Conservation (phyloP, 768 basidiomycete genomes). For the Pisolithus sp. region DNA sequence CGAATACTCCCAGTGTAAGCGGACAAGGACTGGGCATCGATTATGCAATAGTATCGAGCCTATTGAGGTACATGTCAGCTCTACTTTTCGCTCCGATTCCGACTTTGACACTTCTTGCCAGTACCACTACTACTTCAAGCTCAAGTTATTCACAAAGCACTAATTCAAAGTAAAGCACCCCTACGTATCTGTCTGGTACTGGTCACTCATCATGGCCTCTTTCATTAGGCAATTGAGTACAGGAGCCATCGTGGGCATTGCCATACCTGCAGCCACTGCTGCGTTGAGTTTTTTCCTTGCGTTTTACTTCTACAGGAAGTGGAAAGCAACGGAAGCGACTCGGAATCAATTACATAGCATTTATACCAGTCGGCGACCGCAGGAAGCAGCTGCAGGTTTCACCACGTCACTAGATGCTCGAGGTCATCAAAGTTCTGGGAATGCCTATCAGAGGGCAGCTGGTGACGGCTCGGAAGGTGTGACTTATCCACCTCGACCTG, state of each 20-base stretch:
- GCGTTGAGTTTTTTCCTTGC: conserved; percentile 8
- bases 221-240: conserved; percentile 9
- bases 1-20: conserved; percentile 21
- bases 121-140: too few species aligned
- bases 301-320: conserved; percentile 23
- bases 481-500: too few species aligned
- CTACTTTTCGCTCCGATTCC: not conserved
- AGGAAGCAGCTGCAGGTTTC: conserved; percentile 6
- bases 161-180: not conserved
- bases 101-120: not conserved
- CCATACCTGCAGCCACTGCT: conserved; percentile 10
- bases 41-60: conserved; percentile 24
- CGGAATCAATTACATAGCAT: conserved; percentile 9
- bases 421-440: too few species aligned
- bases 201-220: not conserved
- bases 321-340: conserved; percentile 17
- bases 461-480: not conserved
- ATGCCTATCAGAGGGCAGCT: too few species aligned
- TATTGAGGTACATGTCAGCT: conserved; percentile 9
- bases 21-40: conserved; percentile 26
- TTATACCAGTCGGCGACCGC: conserved; percentile 4
- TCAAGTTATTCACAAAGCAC: not conserved
- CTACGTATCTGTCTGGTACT: not conserved
- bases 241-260: conserved; percentile 21
- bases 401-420: conserved; percentile 17